These are phyloP conservation scores for Xylaria acuta DNA, from an alignment of 495 filamentous ascomycete species.

Conservation along the genomic window DNA sequence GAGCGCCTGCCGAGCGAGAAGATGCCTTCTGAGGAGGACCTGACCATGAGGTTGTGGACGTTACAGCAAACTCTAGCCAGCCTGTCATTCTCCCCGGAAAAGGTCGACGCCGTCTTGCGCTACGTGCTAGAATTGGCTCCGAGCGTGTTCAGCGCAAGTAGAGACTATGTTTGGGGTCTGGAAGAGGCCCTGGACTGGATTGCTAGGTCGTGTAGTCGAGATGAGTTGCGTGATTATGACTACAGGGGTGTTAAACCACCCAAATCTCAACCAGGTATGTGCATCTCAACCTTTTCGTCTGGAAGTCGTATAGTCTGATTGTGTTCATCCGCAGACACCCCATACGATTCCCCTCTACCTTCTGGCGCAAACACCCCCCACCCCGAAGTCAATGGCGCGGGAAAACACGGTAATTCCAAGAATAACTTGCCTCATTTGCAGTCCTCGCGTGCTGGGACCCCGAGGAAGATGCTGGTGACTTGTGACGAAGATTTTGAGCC, in stretches of 20 bases:
- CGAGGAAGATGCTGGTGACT: conserved; percentile 46
- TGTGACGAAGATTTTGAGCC: conserved; percentile 67
- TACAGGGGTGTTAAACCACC: conserved; percentile 40
- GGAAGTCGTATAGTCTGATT: not conserved
- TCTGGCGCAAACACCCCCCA: conserved; percentile 56
- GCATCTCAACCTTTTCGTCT: conserved; percentile 3
- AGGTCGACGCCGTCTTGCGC: conserved; percentile 68
- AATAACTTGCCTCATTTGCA: conserved; percentile 37
- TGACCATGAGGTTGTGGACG: conserved; percentile 79
- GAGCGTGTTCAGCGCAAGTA: conserved; percentile 55
- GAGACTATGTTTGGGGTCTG: conserved; percentile 80
- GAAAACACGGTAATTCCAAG: conserved; percentile 37
- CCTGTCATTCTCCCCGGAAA: conserved; percentile 65
- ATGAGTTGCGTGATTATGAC: conserved; percentile 76
- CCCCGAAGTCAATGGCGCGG: conserved; percentile 39
- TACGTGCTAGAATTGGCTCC: conserved; percentile 66
- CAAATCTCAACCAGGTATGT: conserved; percentile 45
- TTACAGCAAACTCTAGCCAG: conserved; percentile 70
- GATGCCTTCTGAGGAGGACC: conserved; percentile 70
- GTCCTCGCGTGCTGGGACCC: conserved; percentile 30
- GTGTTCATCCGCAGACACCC: conserved; percentile 44
- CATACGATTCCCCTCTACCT: conserved; percentile 49
- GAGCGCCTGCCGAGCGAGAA: conserved; percentile 46
- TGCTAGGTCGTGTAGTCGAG: conserved; percentile 68
- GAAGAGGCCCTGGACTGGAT: conserved; percentile 90